Evolutionary conservation across 257 asterid species (phyloP).

Genomic region (Fraxinus pennsylvanica): DNA sequence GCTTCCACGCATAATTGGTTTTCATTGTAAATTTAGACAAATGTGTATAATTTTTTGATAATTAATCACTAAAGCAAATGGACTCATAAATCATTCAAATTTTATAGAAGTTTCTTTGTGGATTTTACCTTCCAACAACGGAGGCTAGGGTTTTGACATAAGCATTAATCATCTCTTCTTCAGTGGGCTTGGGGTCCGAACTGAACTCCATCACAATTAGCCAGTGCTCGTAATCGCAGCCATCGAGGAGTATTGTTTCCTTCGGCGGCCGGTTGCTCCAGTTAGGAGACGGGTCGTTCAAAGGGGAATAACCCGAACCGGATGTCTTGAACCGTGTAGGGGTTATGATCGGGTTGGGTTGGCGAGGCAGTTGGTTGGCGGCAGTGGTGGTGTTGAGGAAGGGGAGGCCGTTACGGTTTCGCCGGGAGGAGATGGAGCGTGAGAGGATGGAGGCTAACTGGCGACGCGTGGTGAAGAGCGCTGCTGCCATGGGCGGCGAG

Average conservation of each 20-base stretch:
- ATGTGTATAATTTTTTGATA: not conserved
- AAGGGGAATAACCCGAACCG: slow-evolving; percentile 76
- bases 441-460: slow-evolving; percentile 50
- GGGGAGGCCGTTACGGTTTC: slow-evolving; percentile 47
- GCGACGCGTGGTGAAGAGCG: slow-evolving; percentile 64
- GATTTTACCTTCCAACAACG: slow-evolving; percentile 68
- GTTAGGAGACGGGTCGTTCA: slow-evolving; percentile 92
- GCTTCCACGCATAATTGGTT: not conserved
- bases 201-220: slow-evolving; percentile 79
- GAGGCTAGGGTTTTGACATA: slow-evolving; percentile 86
- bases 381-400: slow-evolving; percentile 30
- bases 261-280: slow-evolving; percentile 98
- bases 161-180: slow-evolving; percentile 65
- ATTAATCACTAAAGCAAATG: not conserved
- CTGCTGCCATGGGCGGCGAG: slow-evolving; percentile 46
- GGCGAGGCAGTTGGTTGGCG: not conserved
- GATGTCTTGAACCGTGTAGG: slow-evolving; percentile 61
- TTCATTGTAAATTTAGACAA: not conserved
- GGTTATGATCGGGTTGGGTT: slow-evolving; percentile 13
- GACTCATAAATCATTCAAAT: not conserved
- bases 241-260: slow-evolving; percentile 34
- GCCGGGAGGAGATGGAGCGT: slow-evolving; percentile 44
- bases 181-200: slow-evolving; percentile 67
- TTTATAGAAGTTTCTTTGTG: not conserved
- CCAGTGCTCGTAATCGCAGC: slow-evolving; percentile 94